Evolutionary conservation across 257 asterid genomes (phyloP), one percentile per base, ranked within the genome.

Genomic region (Fraxinus quadrangulata): DNA sequence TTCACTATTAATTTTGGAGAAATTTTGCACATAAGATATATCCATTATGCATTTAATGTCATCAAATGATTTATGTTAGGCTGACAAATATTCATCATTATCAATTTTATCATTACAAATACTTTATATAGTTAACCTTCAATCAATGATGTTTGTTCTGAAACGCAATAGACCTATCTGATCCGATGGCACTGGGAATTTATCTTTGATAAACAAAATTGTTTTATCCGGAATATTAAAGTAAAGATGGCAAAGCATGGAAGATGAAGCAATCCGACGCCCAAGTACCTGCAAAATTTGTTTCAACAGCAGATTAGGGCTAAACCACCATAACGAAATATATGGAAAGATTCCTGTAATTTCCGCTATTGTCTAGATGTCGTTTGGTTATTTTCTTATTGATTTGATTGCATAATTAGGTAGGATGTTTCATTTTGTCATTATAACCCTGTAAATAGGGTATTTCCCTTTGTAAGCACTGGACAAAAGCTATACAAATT

Each of bases 231-330:
- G 74, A 83, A 81, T 45, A 90, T 34, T 5, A 89, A 84, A 19
- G 78, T 56, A 74, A 84, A 89, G 75, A 89, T 13, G 19, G 89
- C 88, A 65, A 80, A 93, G 84, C 92, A 90, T 45, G 91, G 94
- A 28, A 93, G 71, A 31, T 87, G 85, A 77, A 88, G 42, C 79
- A 92, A 65, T 77, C 96, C 94, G 19, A 90, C 87, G 8, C 77
- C 89, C 21, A 88, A 4, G 49, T 91, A 90, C 94, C 98, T 93
- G 90, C 81, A 45, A 79, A 67, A 61, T 24, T 80, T 12, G 79
- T 33, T 71, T 63, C 75, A 26, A 39, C 40, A 51, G 21, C 23
- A 77, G 11, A 72, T 21, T 47, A 47, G 59, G 7, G 59, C 59
- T 47, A 16, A 2, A 47, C 59, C 59, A 47, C 59, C 59, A 4